Evolutionary conservation across 805 yeast species (phyloP), one percentile per base, ranked within the genome.

Genomic region (Ogataea salicorniae): DNA sequence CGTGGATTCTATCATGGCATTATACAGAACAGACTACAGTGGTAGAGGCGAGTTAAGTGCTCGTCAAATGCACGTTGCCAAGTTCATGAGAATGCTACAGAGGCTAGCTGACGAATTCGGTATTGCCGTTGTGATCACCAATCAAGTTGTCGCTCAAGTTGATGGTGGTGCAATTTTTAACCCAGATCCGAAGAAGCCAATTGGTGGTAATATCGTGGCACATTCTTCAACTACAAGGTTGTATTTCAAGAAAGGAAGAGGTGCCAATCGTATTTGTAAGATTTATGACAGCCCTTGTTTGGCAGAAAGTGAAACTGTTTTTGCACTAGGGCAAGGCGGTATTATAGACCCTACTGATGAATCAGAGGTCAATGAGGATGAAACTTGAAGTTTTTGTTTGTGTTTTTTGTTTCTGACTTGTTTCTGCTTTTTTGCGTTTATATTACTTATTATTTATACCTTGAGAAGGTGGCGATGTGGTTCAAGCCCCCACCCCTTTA

Each of bases 131-230:
- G 90, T 94, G 6, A 89, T 94, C 41, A 87, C 95, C 2, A 94
- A 94, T 69, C 99, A 94, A 68, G 99, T 94, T 20, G 97, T 89
- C 6, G 97, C 98, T 4, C 97, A 91, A 67, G 99, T 94, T 17
- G 99, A 94, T 62, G 83, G 82, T n/a, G 95, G 95, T 60, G 75
- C 80, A 26, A 71, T 81, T 72, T 91, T 83, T 66, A 90, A 91
- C 58, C 96, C 97, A 1, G 99, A 94, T 66, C 97, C 98, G 15
- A 94, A 94, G 67, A 94, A 94, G 66, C 99, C 99, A 16, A 92
- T 94, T 56, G 99, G 99, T 52, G 99, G 99, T 59, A 92, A 94
- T 62, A 94, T 94, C 58, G 84, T 94, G 65, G 99, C 98, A 0
- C 99, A 94, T 66, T 83, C 96, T 17, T 90, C 97, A 2, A 92